These are phyloP conservation scores for Phytophthora pisi DNA, from an alignment of 352 stramenopile species.

Conservation along the genomic window DNA sequence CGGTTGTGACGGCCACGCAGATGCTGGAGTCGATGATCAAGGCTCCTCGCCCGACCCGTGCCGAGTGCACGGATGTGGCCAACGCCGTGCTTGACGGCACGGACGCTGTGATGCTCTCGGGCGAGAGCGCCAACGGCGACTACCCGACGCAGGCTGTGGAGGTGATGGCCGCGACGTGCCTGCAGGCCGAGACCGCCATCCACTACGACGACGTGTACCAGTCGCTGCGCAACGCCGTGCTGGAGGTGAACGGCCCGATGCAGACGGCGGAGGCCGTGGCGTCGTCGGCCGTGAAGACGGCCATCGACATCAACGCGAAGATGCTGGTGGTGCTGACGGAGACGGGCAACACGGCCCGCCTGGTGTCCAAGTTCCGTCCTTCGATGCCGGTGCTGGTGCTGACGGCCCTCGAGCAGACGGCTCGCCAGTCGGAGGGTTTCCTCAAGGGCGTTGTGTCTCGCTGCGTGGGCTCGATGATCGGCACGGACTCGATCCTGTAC, in stretches of 20 bases:
- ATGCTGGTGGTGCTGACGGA: constrained; percentile 98
- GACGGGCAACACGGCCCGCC: constrained; percentile 91
- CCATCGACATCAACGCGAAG: constrained; percentile 95
- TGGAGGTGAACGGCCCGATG: constrained; percentile 64
- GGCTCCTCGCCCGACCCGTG: constrained; percentile 97
- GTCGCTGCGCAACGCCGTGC: constrained; percentile 63
- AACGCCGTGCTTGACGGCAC: constrained; percentile 98
- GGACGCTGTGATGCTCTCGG: constrained; percentile 98
- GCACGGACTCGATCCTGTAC: constrained; percentile 89
- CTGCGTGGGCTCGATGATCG: constrained; percentile 83
- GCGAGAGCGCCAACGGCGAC: constrained; percentile 97
- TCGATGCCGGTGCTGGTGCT: constrained; percentile 50
- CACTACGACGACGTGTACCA: constrained; percentile 90
- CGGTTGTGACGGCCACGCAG: constrained; percentile 98
- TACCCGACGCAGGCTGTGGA: constrained; percentile 94
- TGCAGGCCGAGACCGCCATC: constrained; percentile 89
- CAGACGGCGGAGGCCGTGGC: constrained; percentile 92
- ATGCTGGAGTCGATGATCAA: constrained; percentile 99
- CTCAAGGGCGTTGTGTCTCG: constrained; percentile 62
- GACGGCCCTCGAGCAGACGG: constrained; percentile 49
- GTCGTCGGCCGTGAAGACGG: constrained; percentile 96
- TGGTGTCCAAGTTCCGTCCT: constrained; percentile 97
- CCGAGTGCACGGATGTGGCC: constrained; percentile 98
- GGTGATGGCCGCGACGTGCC: constrained; percentile 94
- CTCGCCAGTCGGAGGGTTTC: constrained; percentile 59